Percentiles rank a stretch among this genome's conserved stretches.
Conservation (phyloP, 148 eudicot genomes). For the Vaccinium corymbosum region DNA sequence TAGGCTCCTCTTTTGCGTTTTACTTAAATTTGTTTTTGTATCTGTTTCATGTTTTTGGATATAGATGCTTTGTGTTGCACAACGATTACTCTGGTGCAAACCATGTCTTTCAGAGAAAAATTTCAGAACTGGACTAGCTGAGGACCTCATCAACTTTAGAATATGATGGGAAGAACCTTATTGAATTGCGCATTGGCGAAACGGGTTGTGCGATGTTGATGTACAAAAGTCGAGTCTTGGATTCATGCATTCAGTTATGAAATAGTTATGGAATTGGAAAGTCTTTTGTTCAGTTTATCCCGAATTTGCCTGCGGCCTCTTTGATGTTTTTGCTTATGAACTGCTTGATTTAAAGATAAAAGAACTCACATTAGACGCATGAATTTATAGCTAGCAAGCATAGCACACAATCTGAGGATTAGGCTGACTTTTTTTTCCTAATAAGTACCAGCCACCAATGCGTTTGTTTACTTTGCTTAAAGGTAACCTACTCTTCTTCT, state of each 20-base stretch:
- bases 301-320: background rate
- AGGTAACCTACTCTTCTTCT: no score
- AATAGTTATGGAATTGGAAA: background rate
- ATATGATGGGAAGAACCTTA: background rate
- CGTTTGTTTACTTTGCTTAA: no score
- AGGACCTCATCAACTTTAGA: background rate
- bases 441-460: no score
- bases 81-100: background rate
- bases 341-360: no score
- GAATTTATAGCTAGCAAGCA: no score
- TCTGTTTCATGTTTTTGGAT: background rate
- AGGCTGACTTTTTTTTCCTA: no score
- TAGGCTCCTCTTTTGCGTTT: background rate
- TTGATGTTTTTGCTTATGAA: background rate
- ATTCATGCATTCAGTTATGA: background rate
- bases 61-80: background rate
- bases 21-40: background rate
- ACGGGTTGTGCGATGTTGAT: background rate
- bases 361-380: no score
- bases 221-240: background rate
- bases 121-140: background rate
- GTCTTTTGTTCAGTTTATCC: background rate
- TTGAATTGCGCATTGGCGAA: background rate
- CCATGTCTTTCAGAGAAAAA: background rate
- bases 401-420: no score